phyloP scores from a whole-genome alignment of 805 yeast species.

The Candida berthetii region DNA sequence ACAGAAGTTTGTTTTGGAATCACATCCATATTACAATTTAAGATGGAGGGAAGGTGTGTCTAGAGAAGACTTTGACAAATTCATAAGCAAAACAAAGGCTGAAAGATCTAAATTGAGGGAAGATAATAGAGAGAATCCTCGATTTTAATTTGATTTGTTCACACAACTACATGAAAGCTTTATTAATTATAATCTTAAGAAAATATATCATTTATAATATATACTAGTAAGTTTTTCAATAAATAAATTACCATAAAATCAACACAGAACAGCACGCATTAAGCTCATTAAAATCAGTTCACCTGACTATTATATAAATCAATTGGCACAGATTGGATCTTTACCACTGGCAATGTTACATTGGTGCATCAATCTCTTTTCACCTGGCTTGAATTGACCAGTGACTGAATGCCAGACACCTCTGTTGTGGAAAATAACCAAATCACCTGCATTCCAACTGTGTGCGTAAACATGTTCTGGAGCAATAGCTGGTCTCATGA shows the following conservation, averaged over 20 bases:
- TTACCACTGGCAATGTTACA: slow-evolving; percentile 83
- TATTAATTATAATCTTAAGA: no score
- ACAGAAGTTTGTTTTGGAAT: slow-evolving; percentile 5
- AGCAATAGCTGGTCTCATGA: slow-evolving; percentile 83
- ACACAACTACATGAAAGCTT: no score
- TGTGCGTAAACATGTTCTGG: slow-evolving; percentile 75
- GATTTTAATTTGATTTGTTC: no score
- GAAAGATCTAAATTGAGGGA: neutral
- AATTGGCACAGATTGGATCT: slow-evolving; percentile 45
- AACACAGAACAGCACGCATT: neutral
- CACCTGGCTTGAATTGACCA: slow-evolving; percentile 76
- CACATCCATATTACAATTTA: slow-evolving; percentile 15
- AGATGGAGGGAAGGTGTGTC: slow-evolving; percentile 18
- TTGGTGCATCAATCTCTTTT: slow-evolving; percentile 86
- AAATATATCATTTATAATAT: no score
- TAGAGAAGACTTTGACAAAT: slow-evolving; percentile 21
- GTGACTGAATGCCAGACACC: slow-evolving; percentile 93
- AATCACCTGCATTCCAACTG: slow-evolving; percentile 78
- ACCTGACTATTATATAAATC: no score
- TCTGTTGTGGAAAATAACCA: slow-evolving; percentile 80
- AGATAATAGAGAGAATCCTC: neutral
- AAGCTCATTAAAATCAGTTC: no score
- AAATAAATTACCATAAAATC: no score
- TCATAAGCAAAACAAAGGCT: neutral
- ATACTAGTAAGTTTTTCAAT: no score